phyloP scores from a whole-genome alignment of 371 early-diverging fungal species.

The Mortierella sp. region DNA sequence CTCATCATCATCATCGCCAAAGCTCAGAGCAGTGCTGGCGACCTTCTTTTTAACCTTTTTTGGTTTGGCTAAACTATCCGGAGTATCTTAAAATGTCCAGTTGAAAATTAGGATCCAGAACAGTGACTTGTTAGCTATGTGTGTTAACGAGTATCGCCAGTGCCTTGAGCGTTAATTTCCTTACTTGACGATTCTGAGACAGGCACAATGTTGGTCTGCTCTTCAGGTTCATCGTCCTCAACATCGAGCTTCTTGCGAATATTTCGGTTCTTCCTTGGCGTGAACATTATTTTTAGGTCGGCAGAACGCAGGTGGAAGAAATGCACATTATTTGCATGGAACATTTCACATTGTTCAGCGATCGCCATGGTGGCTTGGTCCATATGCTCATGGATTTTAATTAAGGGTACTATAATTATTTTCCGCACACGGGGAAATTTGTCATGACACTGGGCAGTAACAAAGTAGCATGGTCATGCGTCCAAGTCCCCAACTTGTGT shows the following conservation, averaged over 20 bases:
- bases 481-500: no score
- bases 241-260: slow-evolving; percentile 47
- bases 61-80: slow-evolving; percentile 18
- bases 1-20: slow-evolving; percentile 56
- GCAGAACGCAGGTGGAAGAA: neutral
- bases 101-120: neutral
- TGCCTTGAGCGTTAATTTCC: neutral
- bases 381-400: no score
- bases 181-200: neutral
- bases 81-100: neutral
- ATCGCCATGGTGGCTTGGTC: no score
- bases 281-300: slow-evolving; percentile 35
- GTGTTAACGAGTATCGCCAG: neutral
- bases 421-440: no score
- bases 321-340: no score
- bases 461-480: no score
- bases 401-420: no score
- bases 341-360: no score
- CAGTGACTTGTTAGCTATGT: neutral
- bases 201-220: neutral
- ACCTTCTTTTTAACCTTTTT: slow-evolving; percentile 46
- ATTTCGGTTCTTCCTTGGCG: slow-evolving; percentile 42
- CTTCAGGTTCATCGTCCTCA: slow-evolving; percentile 16
- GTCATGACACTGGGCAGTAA: no score
- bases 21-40: slow-evolving; percentile 33